Evolutionary conservation across 2,329 filamentous ascomycete species (phyloP), one percentile per base, ranked within the genome.

Genomic region (Alternaria brassicicola): DNA sequence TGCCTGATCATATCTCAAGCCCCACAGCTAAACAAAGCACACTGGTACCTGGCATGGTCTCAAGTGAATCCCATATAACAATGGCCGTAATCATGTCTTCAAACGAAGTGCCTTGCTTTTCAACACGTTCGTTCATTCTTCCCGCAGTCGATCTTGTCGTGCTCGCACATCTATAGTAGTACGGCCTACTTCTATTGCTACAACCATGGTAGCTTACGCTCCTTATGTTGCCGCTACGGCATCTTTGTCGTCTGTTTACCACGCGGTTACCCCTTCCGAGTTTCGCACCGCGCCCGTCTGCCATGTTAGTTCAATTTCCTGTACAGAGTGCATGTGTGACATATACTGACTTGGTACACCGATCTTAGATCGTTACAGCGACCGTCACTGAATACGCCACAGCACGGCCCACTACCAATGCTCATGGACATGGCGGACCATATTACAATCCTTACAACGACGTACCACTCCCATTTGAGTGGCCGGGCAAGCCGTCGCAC

Each of bases 391-490:
- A 64, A 35, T 64, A 68, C 25, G 59, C 65, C 13, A 63, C 66
- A 19, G 63, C 63, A 3, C 50, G 59, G 23, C 60, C 67, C 3
- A 68, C 63, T 6, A 61, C 53, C 10, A 67, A 66, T 23, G 17
- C 59, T 31, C 63, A 70, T 30, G 70, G 65, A n/a, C 71, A 73
- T 23, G 71, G 71, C 21, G 72, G 72, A 9, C 69, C 67, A 1
- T 72, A 73, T 36, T 62, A 69, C 43, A 75, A 75, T 36, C 68
- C 71, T 4, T 73, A 74, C 55, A 71, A 75, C 45, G 65, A 67
- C 39, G 36, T 65, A 15, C 65, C 68, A 2, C 61, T 70, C 3
- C 69, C 70, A 5, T 69, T 62, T 42, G 38, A 56, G 7, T 75
- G 70, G 69, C 72, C 72, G 1, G 71, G 71, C 6, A 59, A 57